Conservation (phyloP, 192 early-diverging fungal species). For the Gigaspora rosea region DNA sequence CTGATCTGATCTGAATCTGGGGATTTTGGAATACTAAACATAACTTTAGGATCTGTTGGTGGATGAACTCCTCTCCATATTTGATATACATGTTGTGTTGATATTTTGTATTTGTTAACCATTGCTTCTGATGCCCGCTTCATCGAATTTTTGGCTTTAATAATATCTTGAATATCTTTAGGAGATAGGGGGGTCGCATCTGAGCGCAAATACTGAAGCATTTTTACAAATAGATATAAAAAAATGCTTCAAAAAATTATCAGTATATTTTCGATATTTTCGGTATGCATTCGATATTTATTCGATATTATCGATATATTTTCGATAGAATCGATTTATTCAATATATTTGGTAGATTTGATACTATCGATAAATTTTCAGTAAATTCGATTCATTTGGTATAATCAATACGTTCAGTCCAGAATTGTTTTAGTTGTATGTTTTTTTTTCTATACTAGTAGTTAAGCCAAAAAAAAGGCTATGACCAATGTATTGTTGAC, state of each 20-base stretch:
- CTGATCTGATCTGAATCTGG: too few species aligned
- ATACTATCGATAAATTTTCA: too few species aligned
- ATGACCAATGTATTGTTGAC: slow-evolving; percentile 6
- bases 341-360: background rate
- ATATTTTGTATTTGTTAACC: slow-evolving; percentile 15
- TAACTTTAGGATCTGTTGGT: background rate
- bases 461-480: background rate
- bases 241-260: background rate
- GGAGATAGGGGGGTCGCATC: slow-evolving; percentile 12
- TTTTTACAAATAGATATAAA: slow-evolving; percentile 8
- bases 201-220: background rate
- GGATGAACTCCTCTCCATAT: background rate
- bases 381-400: too few species aligned
- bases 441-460: background rate
- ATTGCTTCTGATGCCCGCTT: slow-evolving; percentile 9
- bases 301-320: background rate
- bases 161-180: slow-evolving; percentile 12
- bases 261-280: background rate
- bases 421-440: background rate
- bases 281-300: too few species aligned
- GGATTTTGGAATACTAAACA: too few species aligned
- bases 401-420: background rate
- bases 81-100: background rate
- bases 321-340: background rate
- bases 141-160: slow-evolving; percentile 16